Base-by-base conservation (phyloP, 108 stramenopile genomes). In the Asterionellopsis glacialis region DNA sequence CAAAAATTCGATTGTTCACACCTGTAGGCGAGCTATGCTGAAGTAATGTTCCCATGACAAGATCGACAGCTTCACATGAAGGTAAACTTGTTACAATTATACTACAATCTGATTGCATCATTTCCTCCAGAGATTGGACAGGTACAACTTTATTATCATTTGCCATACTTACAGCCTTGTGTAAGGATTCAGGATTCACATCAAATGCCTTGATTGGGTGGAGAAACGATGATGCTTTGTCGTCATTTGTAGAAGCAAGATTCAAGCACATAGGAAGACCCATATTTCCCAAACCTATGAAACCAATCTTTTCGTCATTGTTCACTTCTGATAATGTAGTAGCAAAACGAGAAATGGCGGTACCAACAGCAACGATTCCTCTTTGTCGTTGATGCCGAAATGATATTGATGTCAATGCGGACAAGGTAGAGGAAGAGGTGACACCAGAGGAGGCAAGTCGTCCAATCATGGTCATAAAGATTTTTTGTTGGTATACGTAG, bases 221-320 rank as follows among this genome's bases (percentile, higher is more conserved):
- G 19, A 64, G 33, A 16, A n/a, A n/a, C n/a, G 59, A 69, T 24
- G 53, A 5, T 4, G 41, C 2, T 21, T 54, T 39, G 11, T 45
- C 50, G 13, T 64, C 40, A 11, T 23, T 27, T 21, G 44, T 43
- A 26, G 57, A 70, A 26, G 73, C 59, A 14, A 93, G 64, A 71
- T 93, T 97, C 16, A 59, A 44, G 9, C 82, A 84, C 96, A 97
- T 97, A 44, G 69, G 80, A 19, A 72, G 69, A 1, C 96, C 95
- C 96, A 97, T 97, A 60, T 95, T 94, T 3, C 96, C 96, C 26
- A 97, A 75, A 33, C 96, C 96, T 27, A 97, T 65, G 60, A 97
- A 93, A 12, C 89, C 94, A 23, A 96, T 65, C 25, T 74, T 69
- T 33, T 33, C 33, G 33, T 33, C 33, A 7, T 33, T 33, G 7